Conservation (phyloP, 331 rosid species). For the Cydonia oblonga region DNA sequence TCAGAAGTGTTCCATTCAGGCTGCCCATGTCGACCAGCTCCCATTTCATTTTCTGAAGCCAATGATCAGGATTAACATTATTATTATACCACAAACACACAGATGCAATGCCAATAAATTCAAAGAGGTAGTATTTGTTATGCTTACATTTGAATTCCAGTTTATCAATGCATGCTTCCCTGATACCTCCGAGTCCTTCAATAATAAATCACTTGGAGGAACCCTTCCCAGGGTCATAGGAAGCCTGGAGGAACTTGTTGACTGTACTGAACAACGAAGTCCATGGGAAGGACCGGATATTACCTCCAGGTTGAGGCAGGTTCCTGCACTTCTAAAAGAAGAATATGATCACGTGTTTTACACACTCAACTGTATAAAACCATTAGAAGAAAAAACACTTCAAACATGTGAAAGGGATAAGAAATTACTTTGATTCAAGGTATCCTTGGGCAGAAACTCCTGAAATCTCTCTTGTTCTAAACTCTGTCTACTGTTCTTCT, state of each 20-base stretch:
- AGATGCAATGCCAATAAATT: slow-evolving; percentile 15
- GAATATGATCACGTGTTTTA: slow-evolving; percentile 47
- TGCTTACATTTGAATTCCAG: slow-evolving; percentile 75
- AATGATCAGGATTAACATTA: slow-evolving; percentile 11
- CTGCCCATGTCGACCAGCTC: slow-evolving; percentile 96
- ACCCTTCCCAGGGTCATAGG: slow-evolving; percentile 80
- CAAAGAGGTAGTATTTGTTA: slow-evolving; percentile 8
- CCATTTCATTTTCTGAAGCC: slow-evolving; percentile 80
- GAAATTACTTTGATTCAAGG: slow-evolving; percentile 68
- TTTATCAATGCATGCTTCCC: slow-evolving; percentile 86
- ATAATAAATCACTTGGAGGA: slow-evolving; percentile 62
- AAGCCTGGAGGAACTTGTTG: slow-evolving; percentile 45
- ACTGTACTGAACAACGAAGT: slow-evolving; percentile 37
- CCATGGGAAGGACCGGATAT: slow-evolving; percentile 82
- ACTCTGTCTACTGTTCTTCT: slow-evolving; percentile 22
- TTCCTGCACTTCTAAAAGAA: slow-evolving; percentile 88
- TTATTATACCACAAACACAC: slow-evolving; percentile 12
- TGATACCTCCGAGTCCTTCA: slow-evolving; percentile 87
- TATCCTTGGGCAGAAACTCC: slow-evolving; percentile 24
- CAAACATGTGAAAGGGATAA: slow-evolving; percentile 16
- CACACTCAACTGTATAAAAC: slow-evolving; percentile 17
- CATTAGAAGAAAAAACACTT: neutral
- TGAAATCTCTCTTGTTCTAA: slow-evolving; percentile 29
- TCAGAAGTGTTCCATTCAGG: slow-evolving; percentile 79
- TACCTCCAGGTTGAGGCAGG: slow-evolving; percentile 84